Conservation (phyloP, 192 early-diverging fungal species). For the Coemansia sp. region DNA sequence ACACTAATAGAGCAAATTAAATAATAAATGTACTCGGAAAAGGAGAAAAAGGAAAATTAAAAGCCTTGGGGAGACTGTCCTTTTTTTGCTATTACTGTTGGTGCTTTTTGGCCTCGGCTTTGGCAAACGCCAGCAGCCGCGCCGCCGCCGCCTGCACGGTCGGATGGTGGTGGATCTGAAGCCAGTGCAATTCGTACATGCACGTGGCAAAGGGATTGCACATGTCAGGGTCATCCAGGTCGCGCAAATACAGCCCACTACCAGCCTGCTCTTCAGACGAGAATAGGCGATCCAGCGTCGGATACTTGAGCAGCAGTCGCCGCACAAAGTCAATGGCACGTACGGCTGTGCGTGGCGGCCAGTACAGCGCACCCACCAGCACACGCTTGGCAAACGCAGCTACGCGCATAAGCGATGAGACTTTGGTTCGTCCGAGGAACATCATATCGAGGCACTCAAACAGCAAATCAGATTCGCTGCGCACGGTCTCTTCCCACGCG, state of each 20-base stretch:
- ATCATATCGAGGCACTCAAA: constrained; percentile 82
- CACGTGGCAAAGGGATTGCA: constrained; percentile 94
- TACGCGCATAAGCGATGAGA: constrained; percentile 74
- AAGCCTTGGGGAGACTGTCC: background rate
- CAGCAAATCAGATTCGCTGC: constrained; percentile 77
- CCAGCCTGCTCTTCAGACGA: constrained; percentile 67
- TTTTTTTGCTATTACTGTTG: constrained; percentile 17
- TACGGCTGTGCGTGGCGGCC: constrained; percentile 72
- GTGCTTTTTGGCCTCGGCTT: constrained; percentile 46
- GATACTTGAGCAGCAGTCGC: constrained; percentile 58
- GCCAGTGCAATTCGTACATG: constrained; percentile 81
- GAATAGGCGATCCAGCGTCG: constrained; percentile 62
- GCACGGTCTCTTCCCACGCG: constrained; percentile 55
- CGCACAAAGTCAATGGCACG: constrained; percentile 62
- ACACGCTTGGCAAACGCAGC: constrained; percentile 91
- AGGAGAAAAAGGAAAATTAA: constrained; percentile 13
- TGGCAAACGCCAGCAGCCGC: constrained; percentile 39
- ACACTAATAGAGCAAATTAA: constrained; percentile 8
- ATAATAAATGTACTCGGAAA: constrained; percentile 12
- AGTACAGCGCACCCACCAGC: constrained; percentile 66
- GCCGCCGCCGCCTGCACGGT: constrained; percentile 37
- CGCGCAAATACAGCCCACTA: constrained; percentile 77
- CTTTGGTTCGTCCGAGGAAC: constrained; percentile 74
- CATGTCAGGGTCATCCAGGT: constrained; percentile 88
- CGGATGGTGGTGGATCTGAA: constrained; percentile 52